Conservation (phyloP, 345 rosid species). For the Corchorus olitorius region DNA sequence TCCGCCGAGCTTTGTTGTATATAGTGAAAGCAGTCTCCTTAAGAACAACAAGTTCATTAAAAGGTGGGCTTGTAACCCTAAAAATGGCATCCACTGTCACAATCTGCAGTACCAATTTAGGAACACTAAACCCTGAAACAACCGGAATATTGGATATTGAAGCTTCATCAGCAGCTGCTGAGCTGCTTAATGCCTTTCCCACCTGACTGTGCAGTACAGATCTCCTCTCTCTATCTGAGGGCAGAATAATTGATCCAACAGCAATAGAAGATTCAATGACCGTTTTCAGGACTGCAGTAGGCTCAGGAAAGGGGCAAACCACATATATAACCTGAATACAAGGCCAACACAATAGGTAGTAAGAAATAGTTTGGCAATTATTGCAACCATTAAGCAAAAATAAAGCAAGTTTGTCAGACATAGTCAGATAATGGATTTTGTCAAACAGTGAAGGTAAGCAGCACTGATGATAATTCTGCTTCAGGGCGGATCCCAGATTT, state of each 20-base stretch:
- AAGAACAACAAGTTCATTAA: constrained; percentile 79
- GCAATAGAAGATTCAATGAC: constrained; percentile 86
- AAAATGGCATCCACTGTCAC: constrained; percentile 90
- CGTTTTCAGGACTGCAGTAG: constrained; percentile 83
- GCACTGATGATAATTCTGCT: background rate
- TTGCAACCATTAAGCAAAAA: constrained; percentile 12
- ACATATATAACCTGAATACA: constrained; percentile 82
- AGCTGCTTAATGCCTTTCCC: constrained; percentile 83
- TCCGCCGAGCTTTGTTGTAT: constrained; percentile 90
- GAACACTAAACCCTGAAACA: constrained; percentile 85
- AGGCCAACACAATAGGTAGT: constrained; percentile 20
- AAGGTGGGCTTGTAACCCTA: constrained; percentile 88
- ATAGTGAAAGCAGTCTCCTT: constrained; percentile 96
- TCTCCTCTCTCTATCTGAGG: constrained; percentile 75
- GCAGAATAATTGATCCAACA: constrained; percentile 69
- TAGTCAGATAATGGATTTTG: background rate
- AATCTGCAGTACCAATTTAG: constrained; percentile 85
- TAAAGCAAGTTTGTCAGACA: background rate
- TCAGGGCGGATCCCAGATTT: background rate
- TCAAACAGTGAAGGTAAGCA: background rate
- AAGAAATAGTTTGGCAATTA: constrained; percentile 14
- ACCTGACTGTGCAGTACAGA: constrained; percentile 70
- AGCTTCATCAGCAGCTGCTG: constrained; percentile 88
- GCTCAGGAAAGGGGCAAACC: constrained; percentile 99
- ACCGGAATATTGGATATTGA: constrained; percentile 74